These are phyloP conservation scores for Cladosporium sp. DNA, from an alignment of 2,329 filamentous ascomycete species.

Conservation along the genomic window DNA sequence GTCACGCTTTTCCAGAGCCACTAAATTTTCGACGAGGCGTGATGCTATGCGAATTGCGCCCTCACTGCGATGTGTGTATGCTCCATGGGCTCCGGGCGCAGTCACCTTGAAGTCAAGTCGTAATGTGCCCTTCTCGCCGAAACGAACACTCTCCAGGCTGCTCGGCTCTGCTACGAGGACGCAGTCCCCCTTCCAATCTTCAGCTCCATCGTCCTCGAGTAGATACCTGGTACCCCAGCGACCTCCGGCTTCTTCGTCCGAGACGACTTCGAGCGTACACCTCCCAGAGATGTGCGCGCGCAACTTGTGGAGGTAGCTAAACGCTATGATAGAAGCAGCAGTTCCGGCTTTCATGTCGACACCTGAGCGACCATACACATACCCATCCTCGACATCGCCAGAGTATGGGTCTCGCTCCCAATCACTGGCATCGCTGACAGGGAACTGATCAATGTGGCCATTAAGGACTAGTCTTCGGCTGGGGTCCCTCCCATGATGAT, in stretches of 20 bases:
- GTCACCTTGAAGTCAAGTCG: slow-evolving; percentile 40
- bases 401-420: slow-evolving; percentile 43
- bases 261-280: slow-evolving; percentile 37
- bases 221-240: slow-evolving; percentile 40
- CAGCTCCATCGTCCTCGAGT: slow-evolving; percentile 32
- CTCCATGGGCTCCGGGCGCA: slow-evolving; percentile 41
- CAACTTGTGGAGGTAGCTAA: slow-evolving; percentile 33
- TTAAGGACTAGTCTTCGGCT: slow-evolving; percentile 42
- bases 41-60: slow-evolving; percentile 41
- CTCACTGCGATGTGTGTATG: slow-evolving; percentile 42
- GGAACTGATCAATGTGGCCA: slow-evolving; percentile 47
- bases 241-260: slow-evolving; percentile 45
- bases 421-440: slow-evolving; percentile 36
- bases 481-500: slow-evolving; percentile 5
- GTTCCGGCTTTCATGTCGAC: slow-evolving; percentile 50
- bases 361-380: slow-evolving; percentile 41
- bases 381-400: slow-evolving; percentile 36
- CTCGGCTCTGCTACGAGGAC: slow-evolving; percentile 44
- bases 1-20: slow-evolving; percentile 34
- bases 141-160: slow-evolving; percentile 42
- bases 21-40: slow-evolving; percentile 33
- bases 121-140: slow-evolving; percentile 46
- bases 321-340: slow-evolving; percentile 43
- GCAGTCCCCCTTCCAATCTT: slow-evolving; percentile 41
- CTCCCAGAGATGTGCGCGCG: slow-evolving; percentile 21